Evolutionary conservation across 495 filamentous ascomycete species (phyloP).

Genomic region (Clavariopsis aquatica): DNA sequence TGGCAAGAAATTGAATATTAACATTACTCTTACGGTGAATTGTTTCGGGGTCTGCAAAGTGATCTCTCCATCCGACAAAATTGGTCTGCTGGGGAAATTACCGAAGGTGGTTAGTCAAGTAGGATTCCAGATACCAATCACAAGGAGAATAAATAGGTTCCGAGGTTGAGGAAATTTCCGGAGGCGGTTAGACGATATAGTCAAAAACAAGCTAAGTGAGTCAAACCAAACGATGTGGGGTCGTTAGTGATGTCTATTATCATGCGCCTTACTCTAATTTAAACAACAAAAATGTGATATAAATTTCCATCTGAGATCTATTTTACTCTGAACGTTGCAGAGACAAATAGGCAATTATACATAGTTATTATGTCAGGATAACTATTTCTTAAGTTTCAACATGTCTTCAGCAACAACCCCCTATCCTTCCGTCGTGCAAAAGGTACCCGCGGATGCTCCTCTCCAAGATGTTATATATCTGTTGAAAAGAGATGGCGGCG

Average conservation of each 20-base stretch:
- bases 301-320: neutral
- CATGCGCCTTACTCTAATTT: neutral
- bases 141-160: too few species aligned
- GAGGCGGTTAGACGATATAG: neutral
- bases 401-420: neutral
- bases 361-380: too few species aligned
- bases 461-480: neutral
- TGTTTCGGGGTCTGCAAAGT: neutral
- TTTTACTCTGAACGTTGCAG: too few species aligned
- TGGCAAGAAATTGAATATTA: too few species aligned
- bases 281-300: neutral
- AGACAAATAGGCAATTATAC: too few species aligned
- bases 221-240: too few species aligned
- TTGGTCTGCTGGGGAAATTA: neutral
- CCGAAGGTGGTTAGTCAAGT: neutral
- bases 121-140: too few species aligned
- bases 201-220: too few species aligned
- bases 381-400: neutral
- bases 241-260: neutral
- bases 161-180: neutral
- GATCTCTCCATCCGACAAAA: neutral
- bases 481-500: conserved; percentile 5
- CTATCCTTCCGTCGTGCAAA: conserved; percentile 1
- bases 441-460: neutral
- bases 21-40: too few species aligned